Conservation (phyloP, 441 rosid genomes). For the Gossypium schwendimanii region DNA sequence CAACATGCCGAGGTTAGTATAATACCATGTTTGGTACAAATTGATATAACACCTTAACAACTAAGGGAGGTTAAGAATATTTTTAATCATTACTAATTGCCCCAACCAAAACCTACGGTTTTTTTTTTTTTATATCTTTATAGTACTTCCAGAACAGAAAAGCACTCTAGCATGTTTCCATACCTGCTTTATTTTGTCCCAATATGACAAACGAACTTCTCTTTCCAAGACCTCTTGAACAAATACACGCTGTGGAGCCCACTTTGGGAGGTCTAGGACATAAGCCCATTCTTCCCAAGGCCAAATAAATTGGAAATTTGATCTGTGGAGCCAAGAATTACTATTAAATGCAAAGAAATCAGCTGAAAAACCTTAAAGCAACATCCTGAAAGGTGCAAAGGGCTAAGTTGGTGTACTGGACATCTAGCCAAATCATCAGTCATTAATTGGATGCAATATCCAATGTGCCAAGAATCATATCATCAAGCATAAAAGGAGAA, state of each 20-base stretch:
- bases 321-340: conserved; percentile 41
- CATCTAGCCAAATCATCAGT: background rate
- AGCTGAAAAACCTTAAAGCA: background rate
- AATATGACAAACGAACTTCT: conserved; percentile 94
- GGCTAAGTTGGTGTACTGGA: background rate
- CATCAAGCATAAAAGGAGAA: background rate
- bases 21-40: background rate
- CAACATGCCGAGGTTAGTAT: conserved; percentile 9
- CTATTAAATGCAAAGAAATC: conserved; percentile 5
- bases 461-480: background rate
- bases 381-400: background rate
- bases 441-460: background rate
- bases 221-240: conserved; percentile 98
- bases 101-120: background rate
- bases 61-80: background rate
- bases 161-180: background rate
- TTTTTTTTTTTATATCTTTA: background rate
- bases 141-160: background rate
- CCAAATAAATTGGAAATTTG: conserved; percentile 98
- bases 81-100: background rate
- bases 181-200: conserved; percentile 99
- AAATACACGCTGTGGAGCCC: conserved; percentile 99
- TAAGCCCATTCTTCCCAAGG: conserved; percentile 99
- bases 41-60: background rate
- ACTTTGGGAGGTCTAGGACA: conserved; percentile 89